phyloP scores from a whole-genome alignment of 805 yeast species.

The Starmera amethionina region DNA sequence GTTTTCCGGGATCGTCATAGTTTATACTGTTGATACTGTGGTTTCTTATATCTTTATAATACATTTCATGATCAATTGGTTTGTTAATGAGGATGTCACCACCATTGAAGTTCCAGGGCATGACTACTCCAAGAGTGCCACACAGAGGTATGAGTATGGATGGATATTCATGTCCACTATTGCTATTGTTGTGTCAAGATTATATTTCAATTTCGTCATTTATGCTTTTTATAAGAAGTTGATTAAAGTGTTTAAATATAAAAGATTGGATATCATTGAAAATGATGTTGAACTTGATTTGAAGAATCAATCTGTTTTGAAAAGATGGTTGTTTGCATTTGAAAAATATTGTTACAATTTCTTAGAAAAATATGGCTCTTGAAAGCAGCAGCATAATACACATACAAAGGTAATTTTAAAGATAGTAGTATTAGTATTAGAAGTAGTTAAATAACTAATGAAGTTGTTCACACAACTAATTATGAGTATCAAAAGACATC shows the following conservation, averaged over 20 bases:
- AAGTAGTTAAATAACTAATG: no score
- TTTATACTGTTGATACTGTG: conserved; percentile 60
- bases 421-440: no score
- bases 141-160: conserved; percentile 46
- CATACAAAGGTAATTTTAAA: no score
- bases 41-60: conserved; percentile 60
- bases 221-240: conserved; percentile 52
- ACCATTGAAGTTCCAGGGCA: conserved; percentile 13
- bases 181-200: conserved; percentile 35
- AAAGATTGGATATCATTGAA: conserved; percentile 21
- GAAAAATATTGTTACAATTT: conserved; percentile 22
- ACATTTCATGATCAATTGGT: conserved; percentile 73
- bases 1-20: conserved; percentile 50
- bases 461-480: no score
- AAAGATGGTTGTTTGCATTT: conserved; percentile 20
- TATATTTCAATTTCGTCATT: conserved; percentile 52
- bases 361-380: conserved; percentile 1
- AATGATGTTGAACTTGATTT: conserved; percentile 26
- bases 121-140: conserved; percentile 40
- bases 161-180: conserved; percentile 44
- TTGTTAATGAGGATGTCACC: conserved; percentile 34
- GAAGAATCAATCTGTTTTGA: conserved; percentile 21
- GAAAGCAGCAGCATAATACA: no score
- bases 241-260: conserved; percentile 34
- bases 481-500: no score